Evolutionary conservation across 2,329 filamentous ascomycete species (phyloP).

Genomic region (Fusarium nygamai): DNA sequence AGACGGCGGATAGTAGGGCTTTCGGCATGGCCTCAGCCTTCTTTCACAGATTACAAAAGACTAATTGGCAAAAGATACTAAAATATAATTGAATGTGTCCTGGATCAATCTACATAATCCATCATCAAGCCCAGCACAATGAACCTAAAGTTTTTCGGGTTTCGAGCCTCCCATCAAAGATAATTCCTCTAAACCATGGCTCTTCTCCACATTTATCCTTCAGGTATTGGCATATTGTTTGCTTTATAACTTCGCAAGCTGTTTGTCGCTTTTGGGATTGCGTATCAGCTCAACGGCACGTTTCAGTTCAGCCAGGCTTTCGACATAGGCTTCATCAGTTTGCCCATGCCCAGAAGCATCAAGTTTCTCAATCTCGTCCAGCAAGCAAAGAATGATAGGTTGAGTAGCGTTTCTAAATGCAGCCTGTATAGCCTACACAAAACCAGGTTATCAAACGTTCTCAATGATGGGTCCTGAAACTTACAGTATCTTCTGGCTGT

Average conservation of each 20-base stretch:
- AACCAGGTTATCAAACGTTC: fast-evolving
- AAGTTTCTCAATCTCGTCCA: background rate
- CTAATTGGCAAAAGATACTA: fast-evolving
- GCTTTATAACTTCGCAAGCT: background rate
- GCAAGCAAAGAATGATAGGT: background rate
- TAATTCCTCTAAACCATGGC: background rate
- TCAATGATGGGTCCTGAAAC: too few species aligned
- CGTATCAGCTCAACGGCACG: background rate
- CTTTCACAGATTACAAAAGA: background rate
- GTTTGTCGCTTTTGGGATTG: background rate
- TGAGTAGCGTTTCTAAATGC: background rate
- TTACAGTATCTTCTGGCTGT: background rate
- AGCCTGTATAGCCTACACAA: background rate
- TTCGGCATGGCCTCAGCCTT: fast-evolving
- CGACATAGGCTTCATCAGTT: background rate
- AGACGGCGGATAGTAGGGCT: fast-evolving
- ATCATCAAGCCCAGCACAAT: background rate
- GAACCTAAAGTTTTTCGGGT: fast-evolving
- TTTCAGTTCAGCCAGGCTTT: background rate
- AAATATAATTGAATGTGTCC: too few species aligned
- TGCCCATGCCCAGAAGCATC: background rate
- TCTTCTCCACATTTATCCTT: background rate
- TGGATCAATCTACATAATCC: background rate
- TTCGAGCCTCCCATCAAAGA: fast-evolving
- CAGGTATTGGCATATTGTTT: fast-evolving